Evolutionary conservation across 2,329 filamentous ascomycete genomes (phyloP).

Genomic region (Neurospora sp.): DNA sequence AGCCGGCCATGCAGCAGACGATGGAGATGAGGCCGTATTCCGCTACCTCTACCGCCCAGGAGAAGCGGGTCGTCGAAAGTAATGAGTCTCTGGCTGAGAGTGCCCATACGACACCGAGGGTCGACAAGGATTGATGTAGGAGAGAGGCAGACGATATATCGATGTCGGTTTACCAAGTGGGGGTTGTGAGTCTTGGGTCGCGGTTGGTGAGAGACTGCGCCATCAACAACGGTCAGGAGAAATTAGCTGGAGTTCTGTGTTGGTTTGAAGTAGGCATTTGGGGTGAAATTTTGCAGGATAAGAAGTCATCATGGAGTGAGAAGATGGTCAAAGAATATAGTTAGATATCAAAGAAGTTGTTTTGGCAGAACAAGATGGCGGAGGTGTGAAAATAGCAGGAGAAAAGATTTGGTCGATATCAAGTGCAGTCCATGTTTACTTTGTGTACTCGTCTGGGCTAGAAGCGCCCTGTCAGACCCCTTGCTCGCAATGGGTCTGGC

Average conservation of each 20-base stretch:
- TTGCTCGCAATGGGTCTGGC: too few relatives aligned
- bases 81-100: background rate
- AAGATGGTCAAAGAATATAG: background rate
- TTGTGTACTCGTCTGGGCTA: too few relatives aligned
- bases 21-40: background rate
- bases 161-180: background rate
- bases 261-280: background rate
- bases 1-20: slow-evolving; percentile 1
- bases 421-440: background rate
- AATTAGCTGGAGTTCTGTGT: background rate
- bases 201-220: background rate
- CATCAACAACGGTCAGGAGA: background rate
- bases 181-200: background rate
- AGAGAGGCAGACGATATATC: background rate
- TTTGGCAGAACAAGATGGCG: background rate
- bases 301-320: background rate
- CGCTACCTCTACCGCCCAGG: background rate
- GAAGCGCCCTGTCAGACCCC: too few relatives aligned
- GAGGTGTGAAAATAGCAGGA: background rate
- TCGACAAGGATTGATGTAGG: background rate
- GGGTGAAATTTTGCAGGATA: background rate
- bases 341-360: background rate
- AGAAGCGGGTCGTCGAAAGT: background rate
- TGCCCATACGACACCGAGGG: background rate
- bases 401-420: background rate